Conservation (phyloP, 2,329 filamentous ascomycete genomes). For the Penicillium sp. region DNA sequence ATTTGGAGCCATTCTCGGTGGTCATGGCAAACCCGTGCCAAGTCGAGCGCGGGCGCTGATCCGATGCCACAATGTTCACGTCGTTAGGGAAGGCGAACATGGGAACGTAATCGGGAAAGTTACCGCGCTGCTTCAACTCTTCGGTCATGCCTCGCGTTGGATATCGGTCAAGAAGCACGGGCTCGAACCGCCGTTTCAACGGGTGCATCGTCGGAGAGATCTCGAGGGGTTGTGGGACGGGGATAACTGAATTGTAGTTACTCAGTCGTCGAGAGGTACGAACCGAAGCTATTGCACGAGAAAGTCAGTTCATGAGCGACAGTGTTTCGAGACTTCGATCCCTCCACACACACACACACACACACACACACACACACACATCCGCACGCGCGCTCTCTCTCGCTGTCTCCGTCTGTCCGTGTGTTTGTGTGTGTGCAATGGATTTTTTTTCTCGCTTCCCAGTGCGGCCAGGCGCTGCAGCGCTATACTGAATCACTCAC, state of each 20-base stretch:
- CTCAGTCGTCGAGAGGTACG: slow-evolving; percentile 84
- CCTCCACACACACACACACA: too few relatives aligned
- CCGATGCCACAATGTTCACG: slow-evolving; percentile 91
- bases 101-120: slow-evolving; percentile 93
- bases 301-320: slow-evolving; percentile 13
- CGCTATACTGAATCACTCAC: slow-evolving; percentile 45
- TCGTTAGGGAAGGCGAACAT: slow-evolving; percentile 99
- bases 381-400: neutral
- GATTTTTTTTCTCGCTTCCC: too few relatives aligned
- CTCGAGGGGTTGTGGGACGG: slow-evolving; percentile 82
- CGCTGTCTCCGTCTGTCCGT: too few relatives aligned
- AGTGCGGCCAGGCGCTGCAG: too few relatives aligned
- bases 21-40: slow-evolving; percentile 99
- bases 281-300: slow-evolving; percentile 50
- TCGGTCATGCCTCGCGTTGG: slow-evolving; percentile 77
- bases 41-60: slow-evolving; percentile 87
- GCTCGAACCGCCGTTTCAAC: slow-evolving; percentile 86
- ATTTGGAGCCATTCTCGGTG: slow-evolving; percentile 79
- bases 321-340: too few relatives aligned
- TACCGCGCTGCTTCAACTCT: slow-evolving; percentile 70
- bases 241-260: slow-evolving; percentile 98
- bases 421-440: too few relatives aligned
- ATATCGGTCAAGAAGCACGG: slow-evolving; percentile 90
- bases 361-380: too few relatives aligned
- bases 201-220: slow-evolving; percentile 92